Evolutionary conservation across 345 rosid genomes (phyloP).

Genomic region (Isatis tinctoria): DNA sequence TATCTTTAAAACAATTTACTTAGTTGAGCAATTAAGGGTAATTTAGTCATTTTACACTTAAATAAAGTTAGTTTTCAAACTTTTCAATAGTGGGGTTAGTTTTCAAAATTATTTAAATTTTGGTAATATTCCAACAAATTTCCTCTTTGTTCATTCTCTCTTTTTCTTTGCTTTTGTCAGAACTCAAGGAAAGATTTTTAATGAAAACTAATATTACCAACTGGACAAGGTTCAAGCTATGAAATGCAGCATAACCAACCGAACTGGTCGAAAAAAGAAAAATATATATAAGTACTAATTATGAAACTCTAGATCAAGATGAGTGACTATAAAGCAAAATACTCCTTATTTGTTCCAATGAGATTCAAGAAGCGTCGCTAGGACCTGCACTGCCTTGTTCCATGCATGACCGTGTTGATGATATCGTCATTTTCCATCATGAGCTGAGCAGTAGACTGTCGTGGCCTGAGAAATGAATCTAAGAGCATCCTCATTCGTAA

Average conservation of each 20-base stretch:
- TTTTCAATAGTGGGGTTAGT: too few species aligned
- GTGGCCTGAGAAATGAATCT: background rate
- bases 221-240: background rate
- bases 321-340: background rate
- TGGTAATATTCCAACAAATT: too few species aligned
- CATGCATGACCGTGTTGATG: background rate
- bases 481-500: too few species aligned
- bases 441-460: conserved; percentile 1
- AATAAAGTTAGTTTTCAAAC: too few species aligned
- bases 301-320: background rate
- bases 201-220: background rate
- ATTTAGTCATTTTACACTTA: too few species aligned
- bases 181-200: background rate
- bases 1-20: too few species aligned
- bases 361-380: background rate
- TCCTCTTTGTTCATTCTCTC: too few species aligned
- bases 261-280: background rate
- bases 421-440: background rate
- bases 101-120: too few species aligned
- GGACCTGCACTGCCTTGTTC: background rate
- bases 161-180: background rate
- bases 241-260: background rate
- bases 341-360: background rate
- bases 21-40: too few species aligned
- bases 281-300: background rate